Base-by-base conservation (phyloP, 257 asterid genomes). In the Solanum habrochaites region DNA sequence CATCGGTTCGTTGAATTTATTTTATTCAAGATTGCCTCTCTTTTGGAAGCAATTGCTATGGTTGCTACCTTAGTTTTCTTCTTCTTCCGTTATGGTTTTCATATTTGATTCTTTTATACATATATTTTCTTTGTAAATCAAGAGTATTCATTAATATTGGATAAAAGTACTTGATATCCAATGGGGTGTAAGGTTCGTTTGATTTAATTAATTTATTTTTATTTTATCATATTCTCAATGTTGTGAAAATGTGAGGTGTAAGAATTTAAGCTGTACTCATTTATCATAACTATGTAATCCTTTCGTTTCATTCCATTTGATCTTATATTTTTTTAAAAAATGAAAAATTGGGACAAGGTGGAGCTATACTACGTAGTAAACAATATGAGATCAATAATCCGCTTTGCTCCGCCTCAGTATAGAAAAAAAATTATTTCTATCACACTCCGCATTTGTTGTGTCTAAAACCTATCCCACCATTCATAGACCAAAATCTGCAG, bases 81-180 rank as follows among this genome's bases (percentile, higher is more conserved):
- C 94, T 96, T 90, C 94, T 91, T 95, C 85, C 94, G 93, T 39
- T 94, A 95, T 88, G 98, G 99, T 8, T 92, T 98, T 90, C 95
- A 90, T 52, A 58, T 95, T 52, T 96, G 94, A 94, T 82, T n/a
- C n/a, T 77, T 56, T 56, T 16, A 56, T 37, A 6, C 39, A 56
- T 18, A 6, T 6, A 52, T 52, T 52, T 52, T 16, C 25, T 69
- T 3, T 7, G 75, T 69, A 69, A 69, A 32, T 69, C 21, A 15
- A 69, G 75, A 18, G 20, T 37, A 37, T 0, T 37, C 18, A 5
- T 74, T 74, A 40, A 9, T 37, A 39, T 39, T 40, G 56, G 3
- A 74, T 6, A 42, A n/a, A 75, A n/a, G 58, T n/a, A 32, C 35
- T 32, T 75, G 23, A 75, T 75, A n/a, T 13, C 23, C n/a, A 37